Base-by-base conservation (phyloP, 2,329 filamentous ascomycete species). In the Penicillium sp. region DNA sequence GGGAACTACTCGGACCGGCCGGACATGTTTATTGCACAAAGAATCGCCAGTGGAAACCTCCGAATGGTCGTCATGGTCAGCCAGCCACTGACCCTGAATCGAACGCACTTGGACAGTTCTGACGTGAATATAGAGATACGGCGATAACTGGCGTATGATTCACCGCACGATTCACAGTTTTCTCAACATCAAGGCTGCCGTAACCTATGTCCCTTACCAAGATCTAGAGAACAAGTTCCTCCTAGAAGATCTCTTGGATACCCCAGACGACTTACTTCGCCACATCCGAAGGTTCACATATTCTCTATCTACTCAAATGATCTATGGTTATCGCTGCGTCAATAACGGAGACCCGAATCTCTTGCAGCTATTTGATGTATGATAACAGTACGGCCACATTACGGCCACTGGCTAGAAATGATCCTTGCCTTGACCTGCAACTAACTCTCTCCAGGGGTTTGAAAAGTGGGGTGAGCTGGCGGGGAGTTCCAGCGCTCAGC, bases 161-260 rank as follows among this genome's bases (percentile, higher is more conserved):
- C 70, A 69, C 14, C 73, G 73, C 48, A 69, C 72, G 62, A 62
- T 78, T 3, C 81, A 83, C 63, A 71, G 69, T 2, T 72, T 81
- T 1, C 77, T 84, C 27, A 82, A 83, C 60, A 67, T 80, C 51
- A 77, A 72, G 0, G 74, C 76, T 1, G 75, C 80, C 3, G 76
- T 74, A 53, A 69, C 72, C 9, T 87, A 86, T 56, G 75, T 85
- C 2, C 77, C 80, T 2, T 85, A 85, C 60, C 83, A 85, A 61
- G 77, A 81, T 48, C 73, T 85, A 3, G 83, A 86, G 65, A 83
- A 80, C 67, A 82, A 80, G 63, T 77, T 80, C 50, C 81, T 86
- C 81, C 21, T 73, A 58, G 59, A 72, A 45, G 78, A 80, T 7
- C 68, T 86, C 19, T 62, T 57, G 6, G 43, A 35, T 3, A 37